Conservation (phyloP, 1,284 basidiomycete genomes). For the Irpex sp. region DNA sequence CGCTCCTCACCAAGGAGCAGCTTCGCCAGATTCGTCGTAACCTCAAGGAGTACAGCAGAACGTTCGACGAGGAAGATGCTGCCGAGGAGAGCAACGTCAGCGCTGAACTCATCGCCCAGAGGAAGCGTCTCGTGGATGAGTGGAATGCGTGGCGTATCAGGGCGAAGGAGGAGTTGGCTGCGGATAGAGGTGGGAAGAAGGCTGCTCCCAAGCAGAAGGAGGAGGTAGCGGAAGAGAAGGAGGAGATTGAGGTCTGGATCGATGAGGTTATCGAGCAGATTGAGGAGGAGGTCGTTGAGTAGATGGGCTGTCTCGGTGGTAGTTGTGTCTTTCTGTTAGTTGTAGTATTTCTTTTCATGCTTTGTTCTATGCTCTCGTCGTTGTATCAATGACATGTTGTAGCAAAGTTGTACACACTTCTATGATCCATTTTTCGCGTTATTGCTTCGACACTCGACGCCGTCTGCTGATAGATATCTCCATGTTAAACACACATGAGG, state of each 20-base stretch:
- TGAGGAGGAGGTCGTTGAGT: constrained; percentile 74
- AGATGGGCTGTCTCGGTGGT: constrained; percentile 1
- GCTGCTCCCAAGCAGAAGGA: constrained; percentile 29
- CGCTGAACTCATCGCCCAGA: constrained; percentile 88
- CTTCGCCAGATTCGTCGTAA: constrained; percentile 89
- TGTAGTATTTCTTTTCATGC: neutral
- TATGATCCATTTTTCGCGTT: neutral
- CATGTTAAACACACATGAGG: too few species aligned
- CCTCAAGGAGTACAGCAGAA: constrained; percentile 87
- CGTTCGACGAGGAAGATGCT: constrained; percentile 97
- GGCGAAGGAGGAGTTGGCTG: constrained; percentile 57
- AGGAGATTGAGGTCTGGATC: constrained; percentile 88
- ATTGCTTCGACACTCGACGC: neutral
- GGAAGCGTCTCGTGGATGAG: constrained; percentile 92
- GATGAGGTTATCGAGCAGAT: constrained; percentile 90
- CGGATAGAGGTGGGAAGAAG: constrained; percentile 42
- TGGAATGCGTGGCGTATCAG: constrained; percentile 94
- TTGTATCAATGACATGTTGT: constrained; percentile 3
- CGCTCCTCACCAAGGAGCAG: constrained; percentile 85
- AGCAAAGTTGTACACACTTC: neutral
- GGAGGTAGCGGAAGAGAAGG: constrained; percentile 60
- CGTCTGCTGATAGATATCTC: too few species aligned
- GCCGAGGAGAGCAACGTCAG: constrained; percentile 93
- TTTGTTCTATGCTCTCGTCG: neutral
- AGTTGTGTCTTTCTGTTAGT: neutral